phyloP scores from a whole-genome alignment of 129 eudicot genomes.

The Centaurea solstitialis region DNA sequence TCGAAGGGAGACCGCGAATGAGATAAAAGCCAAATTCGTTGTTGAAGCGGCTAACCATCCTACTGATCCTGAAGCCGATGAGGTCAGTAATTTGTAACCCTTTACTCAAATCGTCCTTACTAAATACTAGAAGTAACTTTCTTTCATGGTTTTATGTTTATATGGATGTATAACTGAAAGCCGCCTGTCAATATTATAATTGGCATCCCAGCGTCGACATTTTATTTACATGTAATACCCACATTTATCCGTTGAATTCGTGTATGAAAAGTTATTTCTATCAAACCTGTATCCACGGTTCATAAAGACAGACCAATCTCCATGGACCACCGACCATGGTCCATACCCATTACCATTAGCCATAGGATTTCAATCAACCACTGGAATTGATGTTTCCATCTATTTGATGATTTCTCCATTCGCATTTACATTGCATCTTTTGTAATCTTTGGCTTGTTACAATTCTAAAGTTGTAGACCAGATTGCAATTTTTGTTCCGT shows the following conservation, averaged over 20 bases:
- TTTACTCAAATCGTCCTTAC: too few species aligned
- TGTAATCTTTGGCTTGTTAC: too few species aligned
- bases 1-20: slow-evolving; percentile 81
- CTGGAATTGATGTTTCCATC: not conserved
- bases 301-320: not conserved
- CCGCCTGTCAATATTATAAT: too few species aligned
- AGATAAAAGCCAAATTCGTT: slow-evolving; percentile 79
- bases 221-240: not conserved
- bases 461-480: too few species aligned
- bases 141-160: too few species aligned
- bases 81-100: slow-evolving; percentile 49
- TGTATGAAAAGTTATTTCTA: not conserved
- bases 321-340: not conserved
- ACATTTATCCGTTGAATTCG: not conserved
- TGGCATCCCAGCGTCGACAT: too few species aligned
- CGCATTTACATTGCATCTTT: too few species aligned
- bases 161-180: too few species aligned
- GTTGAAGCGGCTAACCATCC: slow-evolving; percentile 96
- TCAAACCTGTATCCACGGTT: not conserved
- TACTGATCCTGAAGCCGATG: slow-evolving; percentile 95
- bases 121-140: too few species aligned
- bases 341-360: not conserved
- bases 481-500: not conserved
- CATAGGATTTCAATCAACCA: not conserved
- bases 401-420: too few species aligned